These are phyloP conservation scores for Geotrichum macrosporum DNA, from an alignment of 1,139 yeast genomes.

Conservation along the genomic window DNA sequence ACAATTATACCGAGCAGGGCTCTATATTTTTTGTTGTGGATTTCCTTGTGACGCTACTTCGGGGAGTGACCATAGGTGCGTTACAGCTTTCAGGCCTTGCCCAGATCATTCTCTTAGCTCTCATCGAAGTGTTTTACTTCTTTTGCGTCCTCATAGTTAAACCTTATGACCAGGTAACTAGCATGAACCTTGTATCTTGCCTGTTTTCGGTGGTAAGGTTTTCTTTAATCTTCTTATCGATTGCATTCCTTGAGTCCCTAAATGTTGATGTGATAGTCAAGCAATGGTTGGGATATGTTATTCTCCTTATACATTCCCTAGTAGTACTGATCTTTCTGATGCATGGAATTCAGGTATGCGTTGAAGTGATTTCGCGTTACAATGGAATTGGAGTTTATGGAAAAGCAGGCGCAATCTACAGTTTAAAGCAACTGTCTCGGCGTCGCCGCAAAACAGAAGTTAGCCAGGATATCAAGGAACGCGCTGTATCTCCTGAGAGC, in stretches of 20 bases:
- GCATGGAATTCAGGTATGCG: constrained; percentile 33
- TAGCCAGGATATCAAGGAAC: background rate
- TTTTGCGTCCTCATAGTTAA: constrained; percentile 27
- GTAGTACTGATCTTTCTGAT: constrained; percentile 33
- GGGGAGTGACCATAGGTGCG: constrained; percentile 38
- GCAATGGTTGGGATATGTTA: constrained; percentile 39
- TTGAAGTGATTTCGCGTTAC: constrained; percentile 33
- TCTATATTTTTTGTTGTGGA: constrained; percentile 29
- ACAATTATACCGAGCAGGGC: constrained; percentile 29
- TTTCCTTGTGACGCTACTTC: constrained; percentile 28
- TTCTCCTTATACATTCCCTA: constrained; percentile 35
- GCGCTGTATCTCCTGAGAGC: constrained; percentile 2
- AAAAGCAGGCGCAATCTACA: constrained; percentile 25
- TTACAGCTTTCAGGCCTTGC: constrained; percentile 38
- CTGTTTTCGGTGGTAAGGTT: constrained; percentile 30
- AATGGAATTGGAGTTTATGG: constrained; percentile 29
- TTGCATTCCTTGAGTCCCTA: constrained; percentile 34
- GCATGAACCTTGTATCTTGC: constrained; percentile 32
- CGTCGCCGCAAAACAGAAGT: constrained; percentile 20
- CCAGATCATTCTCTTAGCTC: constrained; percentile 35
- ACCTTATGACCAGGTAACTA: constrained; percentile 35
- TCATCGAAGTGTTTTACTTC: constrained; percentile 33
- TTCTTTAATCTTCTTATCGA: constrained; percentile 31
- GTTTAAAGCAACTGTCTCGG: constrained; percentile 28
- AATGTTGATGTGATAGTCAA: constrained; percentile 26